Percentiles rank a stretch among this genome's conserved stretches.
phyloP scores from a whole-genome alignment of 169 alveolate genomes.

The Plasmodium billcollinsi region DNA sequence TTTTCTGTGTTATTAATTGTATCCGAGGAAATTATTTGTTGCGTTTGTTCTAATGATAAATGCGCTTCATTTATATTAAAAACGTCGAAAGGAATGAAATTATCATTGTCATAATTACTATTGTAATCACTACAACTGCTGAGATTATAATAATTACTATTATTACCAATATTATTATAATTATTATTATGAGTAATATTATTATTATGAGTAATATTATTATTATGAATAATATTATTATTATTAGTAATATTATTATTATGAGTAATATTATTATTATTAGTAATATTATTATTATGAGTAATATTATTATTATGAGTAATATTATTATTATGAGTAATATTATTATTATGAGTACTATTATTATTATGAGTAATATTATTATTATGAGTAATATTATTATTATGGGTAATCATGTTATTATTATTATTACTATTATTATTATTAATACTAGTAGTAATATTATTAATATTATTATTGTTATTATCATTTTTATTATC shows the following conservation, averaged over 20 bases:
- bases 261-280: not conserved
- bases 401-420: too few species aligned
- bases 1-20: not conserved
- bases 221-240: slow-evolving; percentile 1
- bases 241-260: slow-evolving; percentile 8
- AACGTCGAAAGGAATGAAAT: not conserved
- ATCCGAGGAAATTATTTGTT: not conserved
- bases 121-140: not conserved
- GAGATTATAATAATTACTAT: not conserved
- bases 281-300: not conserved
- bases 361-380: slow-evolving; percentile 1
- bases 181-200: not conserved
- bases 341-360: not conserved
- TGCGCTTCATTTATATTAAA: not conserved
- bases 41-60: too few species aligned
- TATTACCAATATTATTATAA: not conserved
- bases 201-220: not conserved
- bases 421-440: too few species aligned
- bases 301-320: not conserved
- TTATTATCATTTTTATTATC: not conserved
- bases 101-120: not conserved
- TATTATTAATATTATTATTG: not conserved
- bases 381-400: not conserved
- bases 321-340: not conserved
- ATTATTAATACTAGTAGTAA: not conserved